Conservation (phyloP, 768 basidiomycete species). For the Tricholoma matsutake region DNA sequence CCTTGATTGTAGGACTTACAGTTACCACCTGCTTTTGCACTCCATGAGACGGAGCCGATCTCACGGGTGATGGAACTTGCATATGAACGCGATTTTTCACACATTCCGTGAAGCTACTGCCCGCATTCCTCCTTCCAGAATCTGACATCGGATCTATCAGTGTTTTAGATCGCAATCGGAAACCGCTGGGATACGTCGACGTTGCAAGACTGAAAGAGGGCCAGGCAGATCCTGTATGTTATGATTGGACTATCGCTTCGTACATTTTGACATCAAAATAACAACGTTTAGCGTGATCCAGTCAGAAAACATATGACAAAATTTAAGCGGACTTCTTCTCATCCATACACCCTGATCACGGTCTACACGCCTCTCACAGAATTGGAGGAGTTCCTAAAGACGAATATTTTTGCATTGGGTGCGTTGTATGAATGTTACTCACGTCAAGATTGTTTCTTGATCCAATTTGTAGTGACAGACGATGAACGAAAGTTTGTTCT, state of each 20-base stretch:
- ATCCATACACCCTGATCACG: conserved; percentile 79
- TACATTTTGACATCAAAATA: background rate
- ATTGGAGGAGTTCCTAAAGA: conserved; percentile 73
- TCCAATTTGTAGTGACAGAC: conserved; percentile 71
- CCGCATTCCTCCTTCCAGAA: background rate
- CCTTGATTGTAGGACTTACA: conserved; percentile 59
- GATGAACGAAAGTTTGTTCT: conserved; percentile 77
- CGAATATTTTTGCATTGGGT: conserved; percentile 79
- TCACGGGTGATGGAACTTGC: conserved; percentile 79
- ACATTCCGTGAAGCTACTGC: conserved; percentile 64
- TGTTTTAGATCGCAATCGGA: conserved; percentile 68
- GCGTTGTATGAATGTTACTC: conserved; percentile 13
- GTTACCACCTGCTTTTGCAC: conserved; percentile 82
- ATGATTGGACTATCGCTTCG: background rate
- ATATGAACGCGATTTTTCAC: conserved; percentile 92
- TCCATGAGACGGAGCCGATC: conserved; percentile 69
- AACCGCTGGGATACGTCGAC: conserved; percentile 83
- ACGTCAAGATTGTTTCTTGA: background rate
- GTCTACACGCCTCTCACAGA: conserved; percentile 76
- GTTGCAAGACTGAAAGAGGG: conserved; percentile 70
- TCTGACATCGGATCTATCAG: conserved; percentile 33
- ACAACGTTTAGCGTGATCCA: conserved; percentile 55
- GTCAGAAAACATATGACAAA: conserved; percentile 68
- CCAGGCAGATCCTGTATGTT: conserved; percentile 63
- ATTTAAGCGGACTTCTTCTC: conserved; percentile 61